Evolutionary conservation across 352 stramenopile species (phyloP).

Genomic region (Globisporangium canariense): DNA sequence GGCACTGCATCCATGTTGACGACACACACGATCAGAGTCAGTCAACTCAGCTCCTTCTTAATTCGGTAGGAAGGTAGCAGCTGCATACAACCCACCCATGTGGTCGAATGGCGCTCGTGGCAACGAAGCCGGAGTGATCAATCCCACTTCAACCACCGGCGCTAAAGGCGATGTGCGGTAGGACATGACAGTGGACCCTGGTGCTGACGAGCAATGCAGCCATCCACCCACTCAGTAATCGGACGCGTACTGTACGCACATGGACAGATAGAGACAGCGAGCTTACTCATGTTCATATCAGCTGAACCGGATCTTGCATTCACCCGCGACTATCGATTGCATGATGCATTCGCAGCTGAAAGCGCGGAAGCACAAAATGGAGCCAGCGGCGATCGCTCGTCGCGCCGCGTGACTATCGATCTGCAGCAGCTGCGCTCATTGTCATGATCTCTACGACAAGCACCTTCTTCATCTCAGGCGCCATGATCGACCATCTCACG

Average conservation of each 20-base stretch:
- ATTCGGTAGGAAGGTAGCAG: not conserved
- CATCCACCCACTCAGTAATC: not conserved
- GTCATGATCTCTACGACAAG: too few relatives aligned
- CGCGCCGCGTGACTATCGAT: too few relatives aligned
- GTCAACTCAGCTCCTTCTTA: not conserved
- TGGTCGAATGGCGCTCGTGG: not conserved
- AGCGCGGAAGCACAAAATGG: too few relatives aligned
- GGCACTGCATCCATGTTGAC: constrained; percentile 6
- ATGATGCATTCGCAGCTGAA: not conserved
- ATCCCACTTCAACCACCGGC: not conserved
- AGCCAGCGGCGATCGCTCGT: too few relatives aligned
- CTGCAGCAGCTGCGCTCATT: too few relatives aligned
- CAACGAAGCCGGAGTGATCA: not conserved
- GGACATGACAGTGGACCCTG: too few relatives aligned
- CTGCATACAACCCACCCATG: not conserved
- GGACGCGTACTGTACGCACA: not conserved
- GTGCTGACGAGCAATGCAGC: not conserved
- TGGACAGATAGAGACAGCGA: not conserved
- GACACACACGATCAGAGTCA: not conserved
- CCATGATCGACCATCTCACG: too few relatives aligned
- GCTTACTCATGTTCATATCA: not conserved
- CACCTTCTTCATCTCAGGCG: too few relatives aligned
- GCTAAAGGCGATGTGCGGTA: not conserved
- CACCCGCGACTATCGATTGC: too few relatives aligned
- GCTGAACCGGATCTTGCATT: too few relatives aligned